Conservation (phyloP, 2,329 filamentous ascomycete genomes). For the Aspergillus sp. region DNA sequence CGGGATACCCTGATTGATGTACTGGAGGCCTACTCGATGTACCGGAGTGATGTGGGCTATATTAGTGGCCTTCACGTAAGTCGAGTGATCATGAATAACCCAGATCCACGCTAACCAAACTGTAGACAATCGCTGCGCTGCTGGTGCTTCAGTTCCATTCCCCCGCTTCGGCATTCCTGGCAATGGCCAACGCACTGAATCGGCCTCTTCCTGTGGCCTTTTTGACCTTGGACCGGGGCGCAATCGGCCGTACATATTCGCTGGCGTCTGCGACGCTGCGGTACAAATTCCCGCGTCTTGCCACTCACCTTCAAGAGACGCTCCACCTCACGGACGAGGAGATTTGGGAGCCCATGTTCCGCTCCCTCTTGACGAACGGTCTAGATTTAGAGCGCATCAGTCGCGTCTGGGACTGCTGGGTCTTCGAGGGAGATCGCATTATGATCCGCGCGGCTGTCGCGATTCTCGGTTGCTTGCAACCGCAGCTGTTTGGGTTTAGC, state of each 20-base stretch:
- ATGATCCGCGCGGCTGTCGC: constrained; percentile 47
- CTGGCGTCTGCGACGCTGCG: constrained; percentile 55
- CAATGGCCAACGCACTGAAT: constrained; percentile 61
- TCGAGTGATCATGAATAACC: not conserved
- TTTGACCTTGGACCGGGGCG: constrained; percentile 56
- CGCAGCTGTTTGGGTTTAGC: constrained; percentile 41
- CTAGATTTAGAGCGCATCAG: constrained; percentile 54
- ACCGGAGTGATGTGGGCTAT: constrained; percentile 62
- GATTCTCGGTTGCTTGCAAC: constrained; percentile 42
- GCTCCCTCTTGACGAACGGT: constrained; percentile 52
- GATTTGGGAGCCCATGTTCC: constrained; percentile 55
- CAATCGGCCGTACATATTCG: constrained; percentile 55
- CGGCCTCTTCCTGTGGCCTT: constrained; percentile 61
- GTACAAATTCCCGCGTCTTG: constrained; percentile 58
- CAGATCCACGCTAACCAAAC: constrained; percentile 2
- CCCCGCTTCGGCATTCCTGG: constrained; percentile 55
- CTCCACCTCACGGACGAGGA: constrained; percentile 41
- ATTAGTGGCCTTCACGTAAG: constrained; percentile 57
- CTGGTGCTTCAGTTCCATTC: constrained; percentile 57
- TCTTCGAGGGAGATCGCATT: constrained; percentile 58
- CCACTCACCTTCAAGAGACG: constrained; percentile 50
- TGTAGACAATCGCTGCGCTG: constrained; percentile 54
- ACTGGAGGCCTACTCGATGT: constrained; percentile 62
- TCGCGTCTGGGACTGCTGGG: constrained; percentile 61
- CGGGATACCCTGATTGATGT: constrained; percentile 58